A percentile compares a stretch with the other conserved stretches of the same genome.
These are phyloP conservation scores for Echria macrotheca DNA, from an alignment of 495 filamentous ascomycete genomes.

Conservation along the genomic window DNA sequence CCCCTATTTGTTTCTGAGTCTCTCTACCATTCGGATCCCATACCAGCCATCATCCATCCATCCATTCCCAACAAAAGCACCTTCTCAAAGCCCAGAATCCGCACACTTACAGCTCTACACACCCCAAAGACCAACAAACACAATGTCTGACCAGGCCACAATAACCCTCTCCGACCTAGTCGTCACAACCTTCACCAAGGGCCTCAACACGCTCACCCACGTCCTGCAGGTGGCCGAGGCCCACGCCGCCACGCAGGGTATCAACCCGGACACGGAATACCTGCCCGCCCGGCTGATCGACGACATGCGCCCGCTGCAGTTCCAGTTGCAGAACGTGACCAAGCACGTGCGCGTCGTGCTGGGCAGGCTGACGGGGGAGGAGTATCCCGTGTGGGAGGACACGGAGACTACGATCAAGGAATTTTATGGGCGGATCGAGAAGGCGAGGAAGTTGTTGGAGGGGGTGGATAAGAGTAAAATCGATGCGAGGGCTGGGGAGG, in stretches of 20 bases:
- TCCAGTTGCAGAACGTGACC: constrained; percentile 40
- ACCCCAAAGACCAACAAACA: background rate
- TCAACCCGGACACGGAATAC: constrained; percentile 19
- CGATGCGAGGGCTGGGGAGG: constrained; percentile 25
- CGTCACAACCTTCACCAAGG: constrained; percentile 24
- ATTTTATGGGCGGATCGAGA: constrained; percentile 18
- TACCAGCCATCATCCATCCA: no score
- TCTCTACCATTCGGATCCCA: no score
- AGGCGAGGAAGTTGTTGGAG: constrained; percentile 22
- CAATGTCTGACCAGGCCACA: constrained; percentile 7
- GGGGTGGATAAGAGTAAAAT: constrained; percentile 32
- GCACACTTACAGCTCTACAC: no score
- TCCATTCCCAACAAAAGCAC: no score
- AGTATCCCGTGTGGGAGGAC: constrained; percentile 11
- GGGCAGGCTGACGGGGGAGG: constrained; percentile 11
- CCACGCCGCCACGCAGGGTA: constrained; percentile 15
- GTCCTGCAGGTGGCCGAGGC: constrained; percentile 26
- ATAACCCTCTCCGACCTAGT: constrained; percentile 26
- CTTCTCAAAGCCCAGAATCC: no score
- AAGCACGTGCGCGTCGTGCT: constrained; percentile 23
- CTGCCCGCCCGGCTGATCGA: constrained; percentile 27
- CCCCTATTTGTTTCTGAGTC: background rate
- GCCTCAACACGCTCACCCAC: constrained; percentile 21
- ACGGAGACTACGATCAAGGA: constrained; percentile 21
- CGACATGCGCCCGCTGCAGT: constrained; percentile 46